Evolutionary conservation across 345 rosid genomes (phyloP), one percentile per base, ranked within the genome.

Genomic region (Anacardium occidentale): DNA sequence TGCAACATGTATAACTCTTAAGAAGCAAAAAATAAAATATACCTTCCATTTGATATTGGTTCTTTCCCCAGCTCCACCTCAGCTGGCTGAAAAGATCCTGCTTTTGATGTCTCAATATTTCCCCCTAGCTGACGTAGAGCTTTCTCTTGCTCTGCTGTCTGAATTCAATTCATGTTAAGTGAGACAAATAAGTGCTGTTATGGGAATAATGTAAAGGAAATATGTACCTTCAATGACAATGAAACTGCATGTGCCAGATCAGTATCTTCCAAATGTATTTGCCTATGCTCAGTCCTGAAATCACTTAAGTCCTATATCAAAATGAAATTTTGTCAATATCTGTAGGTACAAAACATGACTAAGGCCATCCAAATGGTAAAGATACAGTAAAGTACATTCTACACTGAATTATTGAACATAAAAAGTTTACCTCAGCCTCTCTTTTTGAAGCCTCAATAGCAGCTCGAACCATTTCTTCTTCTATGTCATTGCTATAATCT

Each of bases 391-490:
- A 73, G 48, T 51, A 56, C 66, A 66, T 57, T 51, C 37, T n/a
- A 48, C n/a, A 44, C 17, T 57, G 68, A 50, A 13, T 15, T 51
- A 26, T 67, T 58, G 42, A 61, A 64, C 63, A 54, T 34, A 77
- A 64, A n/a, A 68, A 56, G 53, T 68, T 79, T 75, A 86, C 94
- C 88, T 78, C 85, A 76, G 82, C 88, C 54, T 91, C 98, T 75
- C 52, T 71, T 73, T 82, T 96, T 45, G 99, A 96, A 77, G 99
- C 99, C 88, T 96, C 99, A 68, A 96, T 93, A 72, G 99, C 99
- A 83, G 98, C 99, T 75, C 78, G 82, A 78, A 96, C 74, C 99
- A 96, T 96, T 82, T 96, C 93, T 86, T 96, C 99, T 84, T 96
- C 99, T 60, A 93, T 89, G 71, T 93, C 99, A 87, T 87, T 83